phyloP scores from a whole-genome alignment of 345 rosid species.

The Alliaria petiolata region DNA sequence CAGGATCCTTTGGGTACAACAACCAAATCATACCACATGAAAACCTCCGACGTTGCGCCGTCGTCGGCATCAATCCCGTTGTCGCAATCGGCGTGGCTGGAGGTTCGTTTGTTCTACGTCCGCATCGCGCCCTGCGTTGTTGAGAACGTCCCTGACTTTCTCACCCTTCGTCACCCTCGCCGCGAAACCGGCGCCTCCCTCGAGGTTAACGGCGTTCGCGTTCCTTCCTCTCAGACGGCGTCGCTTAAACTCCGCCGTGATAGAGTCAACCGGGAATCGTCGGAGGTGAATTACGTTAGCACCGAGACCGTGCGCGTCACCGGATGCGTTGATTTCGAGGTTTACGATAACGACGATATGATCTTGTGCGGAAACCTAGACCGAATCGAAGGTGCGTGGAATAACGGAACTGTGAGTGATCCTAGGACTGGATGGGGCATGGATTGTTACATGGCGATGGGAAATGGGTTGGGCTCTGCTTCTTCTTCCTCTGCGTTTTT shows the following conservation, averaged over 20 bases:
- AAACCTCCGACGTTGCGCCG: conserved; percentile 26
- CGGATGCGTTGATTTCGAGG: conserved; percentile 83
- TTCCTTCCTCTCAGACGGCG: conserved; percentile 60
- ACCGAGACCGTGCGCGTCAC: conserved; percentile 77
- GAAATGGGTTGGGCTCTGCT: conserved; percentile 34
- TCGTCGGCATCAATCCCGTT: conserved; percentile 23
- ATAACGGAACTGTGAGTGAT: conserved; percentile 40
- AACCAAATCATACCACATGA: conserved; percentile 42
- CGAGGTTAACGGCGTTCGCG: conserved; percentile 67
- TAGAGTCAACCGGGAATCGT: conserved; percentile 60
- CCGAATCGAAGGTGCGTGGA: conserved; percentile 67
- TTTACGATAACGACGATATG: conserved; percentile 48
- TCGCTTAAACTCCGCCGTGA: conserved; percentile 68
- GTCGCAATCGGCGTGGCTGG: conserved; percentile 61
- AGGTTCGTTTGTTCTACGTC: conserved; percentile 82
- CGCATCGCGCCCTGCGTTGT: conserved; percentile 61
- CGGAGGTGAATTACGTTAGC: conserved; percentile 83
- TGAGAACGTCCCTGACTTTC: conserved; percentile 60
- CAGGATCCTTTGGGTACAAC: conserved; percentile 16
- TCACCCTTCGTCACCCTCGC: conserved; percentile 65
- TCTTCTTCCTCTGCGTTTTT: conserved; percentile 40
- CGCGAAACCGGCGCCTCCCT: conserved; percentile 73
- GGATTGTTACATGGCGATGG: conserved; percentile 65
- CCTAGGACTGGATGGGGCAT: conserved; percentile 70
- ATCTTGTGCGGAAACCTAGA: conserved; percentile 77